phyloP scores from a whole-genome alignment of 208 protist species.

The Acanthamoeba divionensis region DNA sequence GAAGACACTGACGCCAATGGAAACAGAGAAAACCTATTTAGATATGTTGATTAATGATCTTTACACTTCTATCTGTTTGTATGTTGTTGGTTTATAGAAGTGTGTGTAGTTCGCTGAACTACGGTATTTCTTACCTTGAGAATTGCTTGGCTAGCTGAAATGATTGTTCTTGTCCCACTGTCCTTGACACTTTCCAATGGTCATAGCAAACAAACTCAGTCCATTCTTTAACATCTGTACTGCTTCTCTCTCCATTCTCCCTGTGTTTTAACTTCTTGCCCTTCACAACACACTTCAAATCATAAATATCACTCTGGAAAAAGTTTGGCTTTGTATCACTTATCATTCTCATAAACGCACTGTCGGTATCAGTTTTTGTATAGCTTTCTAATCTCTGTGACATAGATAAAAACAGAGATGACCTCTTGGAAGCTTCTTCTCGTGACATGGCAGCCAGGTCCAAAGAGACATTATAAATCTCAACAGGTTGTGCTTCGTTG shows the following conservation, averaged over 20 bases:
- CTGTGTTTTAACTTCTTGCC: neutral
- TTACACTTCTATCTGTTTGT: no score
- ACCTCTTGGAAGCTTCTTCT: neutral
- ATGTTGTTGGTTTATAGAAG: neutral
- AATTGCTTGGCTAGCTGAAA: slow-evolving; percentile 8
- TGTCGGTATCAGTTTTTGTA: neutral
- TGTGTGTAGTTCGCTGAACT: neutral
- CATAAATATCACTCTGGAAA: slow-evolving; percentile 1
- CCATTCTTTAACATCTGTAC: neutral
- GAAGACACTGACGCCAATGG: neutral
- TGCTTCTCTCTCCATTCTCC: neutral
- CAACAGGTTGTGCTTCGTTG: neutral
- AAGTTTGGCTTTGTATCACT: neutral
- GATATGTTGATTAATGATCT: neutral
- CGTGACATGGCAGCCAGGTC: neutral
- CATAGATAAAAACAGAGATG: neutral
- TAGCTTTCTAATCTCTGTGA: neutral
- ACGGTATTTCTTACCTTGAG: no score
- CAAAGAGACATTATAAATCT: neutral
- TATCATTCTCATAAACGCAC: neutral
- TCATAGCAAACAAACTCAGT: neutral
- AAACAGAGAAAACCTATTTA: neutral
- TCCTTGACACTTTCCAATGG: neutral
- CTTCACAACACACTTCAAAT: neutral
- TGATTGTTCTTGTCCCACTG: neutral